phyloP scores from a whole-genome alignment of 1,139 yeast species.

The Meyerozyma elateridarum region DNA sequence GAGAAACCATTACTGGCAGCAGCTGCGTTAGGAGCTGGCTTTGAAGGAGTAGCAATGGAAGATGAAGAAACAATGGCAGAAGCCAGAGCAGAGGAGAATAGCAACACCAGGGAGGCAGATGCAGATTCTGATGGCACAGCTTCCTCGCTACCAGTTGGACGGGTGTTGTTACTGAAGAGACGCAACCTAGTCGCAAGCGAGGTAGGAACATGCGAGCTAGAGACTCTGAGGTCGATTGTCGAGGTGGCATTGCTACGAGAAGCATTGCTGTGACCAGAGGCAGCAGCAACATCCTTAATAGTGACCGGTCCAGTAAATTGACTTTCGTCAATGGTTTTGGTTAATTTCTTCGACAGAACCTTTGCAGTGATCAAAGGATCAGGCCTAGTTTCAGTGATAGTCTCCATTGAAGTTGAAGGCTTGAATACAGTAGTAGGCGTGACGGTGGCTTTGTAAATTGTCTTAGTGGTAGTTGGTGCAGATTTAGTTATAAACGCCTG shows the following conservation, averaged over 20 bases:
- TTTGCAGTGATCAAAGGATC: conserved; percentile 27
- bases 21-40: conserved; percentile 11
- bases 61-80: too few species aligned
- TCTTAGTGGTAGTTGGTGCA: conserved; percentile 21
- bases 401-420: conserved; percentile 15
- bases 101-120: too few species aligned
- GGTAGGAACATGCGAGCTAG: too few species aligned
- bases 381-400: conserved; percentile 18
- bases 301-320: conserved; percentile 8
- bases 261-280: not conserved
- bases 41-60: too few species aligned
- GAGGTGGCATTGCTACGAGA: conserved; percentile 1
- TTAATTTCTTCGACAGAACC: conserved; percentile 14
- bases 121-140: too few species aligned
- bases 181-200: too few species aligned
- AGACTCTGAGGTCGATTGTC: conserved; percentile 12
- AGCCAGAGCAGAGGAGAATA: too few species aligned
- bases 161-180: too few species aligned
- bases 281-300: conserved; percentile 1
- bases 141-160: too few species aligned
- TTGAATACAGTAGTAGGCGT: conserved; percentile 18
- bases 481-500: conserved; percentile 4
- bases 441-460: conserved; percentile 23
- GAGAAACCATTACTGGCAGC: conserved; percentile 12
- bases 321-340: conserved; percentile 9